Conservation (phyloP, 1,139 yeast species). For the Candida gigantensis region DNA sequence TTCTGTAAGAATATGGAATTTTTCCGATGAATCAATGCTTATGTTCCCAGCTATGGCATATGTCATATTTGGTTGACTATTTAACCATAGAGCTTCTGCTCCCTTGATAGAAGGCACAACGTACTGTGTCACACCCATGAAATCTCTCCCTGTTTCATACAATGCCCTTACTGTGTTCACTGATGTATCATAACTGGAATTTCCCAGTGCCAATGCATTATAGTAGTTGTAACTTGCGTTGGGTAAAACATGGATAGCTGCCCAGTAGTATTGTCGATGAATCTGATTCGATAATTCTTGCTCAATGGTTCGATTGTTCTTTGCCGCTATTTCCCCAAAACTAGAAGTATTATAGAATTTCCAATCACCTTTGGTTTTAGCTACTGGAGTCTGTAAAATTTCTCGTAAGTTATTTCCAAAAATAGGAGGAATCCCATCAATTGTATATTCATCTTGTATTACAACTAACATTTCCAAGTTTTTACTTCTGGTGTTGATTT, state of each 20-base stretch:
- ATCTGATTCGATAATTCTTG: slow-evolving; percentile 35
- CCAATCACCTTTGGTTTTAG: slow-evolving; percentile 45
- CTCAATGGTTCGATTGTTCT: slow-evolving; percentile 25
- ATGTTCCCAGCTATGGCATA: slow-evolving; percentile 5
- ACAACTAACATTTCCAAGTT: slow-evolving; percentile 28
- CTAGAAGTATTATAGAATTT: slow-evolving; percentile 28
- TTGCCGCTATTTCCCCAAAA: slow-evolving; percentile 31
- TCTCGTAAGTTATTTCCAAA: slow-evolving; percentile 26
- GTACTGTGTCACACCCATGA: slow-evolving; percentile 17
- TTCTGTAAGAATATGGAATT: slow-evolving; percentile 25
- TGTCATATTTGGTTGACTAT: slow-evolving; percentile 11
- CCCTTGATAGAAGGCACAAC: slow-evolving; percentile 13
- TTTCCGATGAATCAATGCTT: slow-evolving; percentile 17
- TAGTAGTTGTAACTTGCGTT: slow-evolving; percentile 38
- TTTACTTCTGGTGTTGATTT: slow-evolving; percentile 20
- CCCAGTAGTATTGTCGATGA: slow-evolving; percentile 50
- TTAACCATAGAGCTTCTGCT: slow-evolving; percentile 13
- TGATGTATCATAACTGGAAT: slow-evolving; percentile 28
- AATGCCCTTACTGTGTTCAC: slow-evolving; percentile 24
- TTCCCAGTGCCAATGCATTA: slow-evolving; percentile 28
- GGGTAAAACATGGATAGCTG: slow-evolving; percentile 39
- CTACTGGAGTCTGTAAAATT: slow-evolving; percentile 22
- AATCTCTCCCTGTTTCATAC: slow-evolving; percentile 48
- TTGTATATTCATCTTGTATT: slow-evolving; percentile 24
- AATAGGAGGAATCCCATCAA: slow-evolving; percentile 25